These are phyloP conservation scores for Ustilago hordei DNA, from an alignment of 1,284 basidiomycete species.

Conservation along the genomic window DNA sequence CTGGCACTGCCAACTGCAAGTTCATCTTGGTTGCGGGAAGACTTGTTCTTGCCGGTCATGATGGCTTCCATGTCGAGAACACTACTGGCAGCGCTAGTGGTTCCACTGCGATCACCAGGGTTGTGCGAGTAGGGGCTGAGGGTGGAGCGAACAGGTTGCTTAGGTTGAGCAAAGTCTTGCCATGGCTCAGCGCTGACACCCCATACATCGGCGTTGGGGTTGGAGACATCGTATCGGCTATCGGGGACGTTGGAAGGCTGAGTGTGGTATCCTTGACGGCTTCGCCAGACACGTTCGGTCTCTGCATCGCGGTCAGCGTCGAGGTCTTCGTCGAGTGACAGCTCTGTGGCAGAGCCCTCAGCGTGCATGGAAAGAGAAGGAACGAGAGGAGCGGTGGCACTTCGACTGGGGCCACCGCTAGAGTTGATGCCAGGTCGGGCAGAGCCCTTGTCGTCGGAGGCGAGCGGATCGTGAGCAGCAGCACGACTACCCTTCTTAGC, in stretches of 20 bases:
- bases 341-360: slow-evolving; percentile 34
- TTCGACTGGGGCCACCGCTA: slow-evolving; percentile 34
- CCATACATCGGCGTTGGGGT: slow-evolving; percentile 66
- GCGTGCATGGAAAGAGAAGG: slow-evolving; percentile 48
- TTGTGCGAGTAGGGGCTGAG: slow-evolving; percentile 48
- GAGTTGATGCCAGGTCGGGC: slow-evolving; percentile 30
- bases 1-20: slow-evolving; percentile 51
- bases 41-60: slow-evolving; percentile 60
- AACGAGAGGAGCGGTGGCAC: slow-evolving; percentile 40
- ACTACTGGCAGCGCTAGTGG: slow-evolving; percentile 55
- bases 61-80: slow-evolving; percentile 65
- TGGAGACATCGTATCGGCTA: slow-evolving; percentile 53
- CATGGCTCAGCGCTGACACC: slow-evolving; percentile 66
- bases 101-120: slow-evolving; percentile 44
- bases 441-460: slow-evolving; percentile 30
- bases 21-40: slow-evolving; percentile 21
- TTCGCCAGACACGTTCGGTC: slow-evolving; percentile 45
- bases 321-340: slow-evolving; percentile 41
- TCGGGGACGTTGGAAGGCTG: slow-evolving; percentile 48
- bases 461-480: background rate
- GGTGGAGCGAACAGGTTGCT: slow-evolving; percentile 30
- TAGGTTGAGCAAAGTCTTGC: slow-evolving; percentile 66
- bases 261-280: slow-evolving; percentile 49
- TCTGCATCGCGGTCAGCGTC: slow-evolving; percentile 48
- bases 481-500: slow-evolving; percentile 21